phyloP scores from a whole-genome alignment of 2,329 filamentous ascomycete species.

The Exutisphaerella laricina region DNA sequence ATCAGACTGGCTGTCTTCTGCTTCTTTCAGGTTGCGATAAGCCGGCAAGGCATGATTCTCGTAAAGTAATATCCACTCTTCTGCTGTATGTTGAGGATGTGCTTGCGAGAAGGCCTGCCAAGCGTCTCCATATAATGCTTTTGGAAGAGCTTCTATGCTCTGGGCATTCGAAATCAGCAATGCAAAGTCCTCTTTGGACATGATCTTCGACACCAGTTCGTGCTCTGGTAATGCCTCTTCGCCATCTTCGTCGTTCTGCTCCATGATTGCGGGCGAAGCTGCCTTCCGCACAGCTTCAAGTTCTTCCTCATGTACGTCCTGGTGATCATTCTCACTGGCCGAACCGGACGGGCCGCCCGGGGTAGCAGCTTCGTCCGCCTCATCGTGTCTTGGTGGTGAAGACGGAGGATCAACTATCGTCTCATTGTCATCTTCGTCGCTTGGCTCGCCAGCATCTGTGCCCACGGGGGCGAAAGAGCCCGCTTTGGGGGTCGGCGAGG shows the following conservation, averaged over 20 bases:
- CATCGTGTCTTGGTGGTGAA: slow-evolving; percentile 22
- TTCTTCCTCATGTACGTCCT: too few species aligned
- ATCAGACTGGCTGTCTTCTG: not conserved
- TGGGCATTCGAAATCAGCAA: slow-evolving; percentile 16
- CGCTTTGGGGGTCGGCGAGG: slow-evolving; percentile 49
- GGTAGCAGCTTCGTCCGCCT: not conserved
- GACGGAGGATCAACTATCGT: slow-evolving; percentile 24
- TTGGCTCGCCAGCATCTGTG: not conserved
- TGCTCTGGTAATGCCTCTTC: too few species aligned
- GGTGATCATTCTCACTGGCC: too few species aligned
- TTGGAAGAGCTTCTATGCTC: slow-evolving; percentile 21
- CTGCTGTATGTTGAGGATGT: slow-evolving; percentile 19
- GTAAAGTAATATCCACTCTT: slow-evolving; percentile 27
- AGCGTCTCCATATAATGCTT: slow-evolving; percentile 20
- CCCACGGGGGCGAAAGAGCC: slow-evolving; percentile 1
- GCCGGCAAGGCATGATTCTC: slow-evolving; percentile 24
- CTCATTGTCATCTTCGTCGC: slow-evolving; percentile 17
- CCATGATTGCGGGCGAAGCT: not conserved
- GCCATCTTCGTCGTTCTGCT: not conserved
- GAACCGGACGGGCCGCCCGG: not conserved
- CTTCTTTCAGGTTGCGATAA: slow-evolving; percentile 5
- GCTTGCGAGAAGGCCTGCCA: slow-evolving; percentile 25
- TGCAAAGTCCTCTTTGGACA: slow-evolving; percentile 14
- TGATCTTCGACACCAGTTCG: too few species aligned
- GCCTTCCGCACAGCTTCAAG: not conserved